These are phyloP conservation scores for Zygosaccharomyces rouxii DNA, from an alignment of 805 yeast genomes.

Conservation along the genomic window DNA sequence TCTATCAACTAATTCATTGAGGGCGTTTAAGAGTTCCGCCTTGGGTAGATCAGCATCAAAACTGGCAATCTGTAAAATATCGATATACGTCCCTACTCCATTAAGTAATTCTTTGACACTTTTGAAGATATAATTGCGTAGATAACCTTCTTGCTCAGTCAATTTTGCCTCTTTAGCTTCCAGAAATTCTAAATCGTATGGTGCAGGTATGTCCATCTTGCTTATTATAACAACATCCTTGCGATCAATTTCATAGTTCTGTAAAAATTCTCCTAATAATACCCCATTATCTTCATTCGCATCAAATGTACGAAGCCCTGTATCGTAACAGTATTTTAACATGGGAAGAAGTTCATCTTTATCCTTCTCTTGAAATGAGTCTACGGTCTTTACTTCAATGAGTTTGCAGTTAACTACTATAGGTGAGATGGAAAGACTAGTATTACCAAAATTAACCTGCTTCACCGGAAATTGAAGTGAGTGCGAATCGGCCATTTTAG, in stretches of 20 bases:
- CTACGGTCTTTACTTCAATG: background rate
- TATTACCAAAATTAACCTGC: background rate
- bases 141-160: background rate
- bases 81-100: slow-evolving; percentile 3
- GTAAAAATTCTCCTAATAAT: background rate
- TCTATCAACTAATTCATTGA: background rate
- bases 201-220: background rate
- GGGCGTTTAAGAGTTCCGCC: background rate
- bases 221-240: background rate
- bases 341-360: background rate
- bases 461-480: background rate
- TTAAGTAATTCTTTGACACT: background rate
- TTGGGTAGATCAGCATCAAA: slow-evolving; percentile 1
- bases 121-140: slow-evolving; percentile 1
- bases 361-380: background rate
- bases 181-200: background rate
- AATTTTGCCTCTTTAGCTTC: background rate
- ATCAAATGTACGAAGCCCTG: slow-evolving; percentile 1
- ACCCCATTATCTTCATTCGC: background rate
- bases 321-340: slow-evolving; percentile 2
- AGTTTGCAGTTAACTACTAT: background rate
- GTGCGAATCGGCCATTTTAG: background rate
- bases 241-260: background rate
- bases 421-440: background rate
- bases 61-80: slow-evolving; percentile 1